Evolutionary conservation across 192 early-diverging fungal genomes (phyloP), one percentile per base, ranked within the genome.

Genomic region (Oehlia diaphana): DNA sequence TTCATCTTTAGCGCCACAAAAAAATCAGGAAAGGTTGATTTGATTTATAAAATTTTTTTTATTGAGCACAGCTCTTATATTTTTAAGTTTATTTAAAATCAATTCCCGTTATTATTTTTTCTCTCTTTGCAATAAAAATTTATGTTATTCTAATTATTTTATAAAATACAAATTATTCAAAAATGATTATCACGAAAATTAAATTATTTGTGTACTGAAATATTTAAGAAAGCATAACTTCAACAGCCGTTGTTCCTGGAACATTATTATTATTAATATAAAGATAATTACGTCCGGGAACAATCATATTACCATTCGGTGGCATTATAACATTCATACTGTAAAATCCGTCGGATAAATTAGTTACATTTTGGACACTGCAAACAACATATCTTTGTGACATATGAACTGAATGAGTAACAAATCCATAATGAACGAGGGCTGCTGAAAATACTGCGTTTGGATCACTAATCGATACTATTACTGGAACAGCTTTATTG

Each of bases 391-490:
- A 77, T 37, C 89, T 78, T 72, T 88, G 87, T 35, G 84, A 85
- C 89, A 90, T 90, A 42, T 88, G 87, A 47, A 81, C 77, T 12
- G 86, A 86, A 69, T 90, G 89, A 14, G 89, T 90, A 28, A 86
- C 83, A 53, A 90, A 90, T 7, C 89, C 89, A 53, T 82, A 77
- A 58, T 82, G 86, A 28, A 88, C 74, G n/a, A 90, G 47, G 63
- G 86, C 84, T 37, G 86, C 86, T 4, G 83, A 79, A 62, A 90
- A 80, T 16, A 83, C 79, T 63, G 81, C 42, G 21, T 62, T 71
- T 10, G 68, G 77, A 37, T 26, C 78, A 16, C 44, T 44, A 53
- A 67, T 63, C 47, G 80, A 71, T 47, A 86, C 64, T 28, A 71
- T 69, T 12, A 86, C 49, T 28, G 28, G 42, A 35, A 86, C 37